phyloP scores from a whole-genome alignment of 169 alveolate species.

The Miamiensis avidus region DNA sequence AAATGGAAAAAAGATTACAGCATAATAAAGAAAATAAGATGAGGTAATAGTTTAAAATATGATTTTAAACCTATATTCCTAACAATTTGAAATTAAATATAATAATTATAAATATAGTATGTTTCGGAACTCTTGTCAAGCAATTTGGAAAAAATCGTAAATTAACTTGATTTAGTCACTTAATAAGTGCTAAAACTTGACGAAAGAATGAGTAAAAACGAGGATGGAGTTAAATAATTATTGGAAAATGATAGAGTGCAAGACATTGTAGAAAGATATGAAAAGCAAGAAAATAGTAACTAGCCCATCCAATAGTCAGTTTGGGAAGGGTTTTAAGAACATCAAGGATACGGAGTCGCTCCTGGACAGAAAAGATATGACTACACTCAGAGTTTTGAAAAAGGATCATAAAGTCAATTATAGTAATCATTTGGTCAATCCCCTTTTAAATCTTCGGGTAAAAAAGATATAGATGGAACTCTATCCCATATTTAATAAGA shows the following conservation, averaged over 20 bases:
- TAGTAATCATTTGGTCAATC: neutral
- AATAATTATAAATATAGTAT: neutral
- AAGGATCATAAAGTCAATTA: neutral
- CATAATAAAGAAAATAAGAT: neutral
- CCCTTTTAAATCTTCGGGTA: neutral
- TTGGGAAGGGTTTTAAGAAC: neutral
- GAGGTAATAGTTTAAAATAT: neutral
- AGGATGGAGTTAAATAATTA: neutral
- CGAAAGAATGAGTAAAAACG: neutral
- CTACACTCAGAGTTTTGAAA: neutral
- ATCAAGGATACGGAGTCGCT: neutral
- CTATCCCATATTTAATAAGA: no score
- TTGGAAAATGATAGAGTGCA: neutral
- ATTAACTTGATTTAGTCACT: neutral
- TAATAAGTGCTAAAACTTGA: neutral
- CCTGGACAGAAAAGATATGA: neutral
- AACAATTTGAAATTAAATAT: no score
- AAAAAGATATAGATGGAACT: no score
- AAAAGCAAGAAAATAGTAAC: neutral
- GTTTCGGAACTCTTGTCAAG: neutral
- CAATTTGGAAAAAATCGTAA: neutral
- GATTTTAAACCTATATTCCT: neutral
- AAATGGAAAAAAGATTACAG: neutral
- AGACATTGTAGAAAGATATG: neutral
- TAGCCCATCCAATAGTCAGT: neutral